Evolutionary conservation across 768 basidiomycete species (phyloP).

Genomic region (Suillus paluster): DNA sequence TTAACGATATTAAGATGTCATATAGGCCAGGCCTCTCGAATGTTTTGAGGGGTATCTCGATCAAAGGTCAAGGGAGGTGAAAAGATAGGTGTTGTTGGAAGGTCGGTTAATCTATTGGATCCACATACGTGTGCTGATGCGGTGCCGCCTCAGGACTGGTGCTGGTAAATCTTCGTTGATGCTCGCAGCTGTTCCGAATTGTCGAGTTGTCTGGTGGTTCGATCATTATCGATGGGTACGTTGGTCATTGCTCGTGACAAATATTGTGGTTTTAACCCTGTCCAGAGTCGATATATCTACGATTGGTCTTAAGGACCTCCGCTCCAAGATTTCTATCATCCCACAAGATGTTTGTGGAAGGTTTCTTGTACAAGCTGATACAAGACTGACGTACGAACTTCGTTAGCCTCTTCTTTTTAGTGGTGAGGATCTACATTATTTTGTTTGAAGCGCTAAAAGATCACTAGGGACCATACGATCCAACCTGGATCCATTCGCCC

Average conservation of each 20-base stretch:
- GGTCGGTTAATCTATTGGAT: slow-evolving; percentile 30
- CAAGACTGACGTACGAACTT: slow-evolving; percentile 13
- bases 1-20: slow-evolving; percentile 60
- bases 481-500: slow-evolving; percentile 62
- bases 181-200: slow-evolving; percentile 66
- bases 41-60: slow-evolving; percentile 66
- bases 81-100: slow-evolving; percentile 79
- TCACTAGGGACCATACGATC: slow-evolving; percentile 58
- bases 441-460: slow-evolving; percentile 24
- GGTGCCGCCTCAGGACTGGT: slow-evolving; percentile 41
- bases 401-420: slow-evolving; percentile 59
- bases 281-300: slow-evolving; percentile 65
- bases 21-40: slow-evolving; percentile 76
- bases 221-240: slow-evolving; percentile 67
- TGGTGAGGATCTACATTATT: slow-evolving; percentile 42
- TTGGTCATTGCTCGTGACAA: background rate
- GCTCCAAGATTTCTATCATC: slow-evolving; percentile 63
- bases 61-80: slow-evolving; percentile 68
- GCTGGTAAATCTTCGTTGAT: slow-evolving; percentile 69
- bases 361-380: background rate
- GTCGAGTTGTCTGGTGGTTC: slow-evolving; percentile 65
- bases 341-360: slow-evolving; percentile 62
- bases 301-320: slow-evolving; percentile 68
- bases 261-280: slow-evolving; percentile 9
- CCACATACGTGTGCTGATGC: background rate